Conservation (phyloP, 441 rosid species). For the Pelargonium australe region DNA sequence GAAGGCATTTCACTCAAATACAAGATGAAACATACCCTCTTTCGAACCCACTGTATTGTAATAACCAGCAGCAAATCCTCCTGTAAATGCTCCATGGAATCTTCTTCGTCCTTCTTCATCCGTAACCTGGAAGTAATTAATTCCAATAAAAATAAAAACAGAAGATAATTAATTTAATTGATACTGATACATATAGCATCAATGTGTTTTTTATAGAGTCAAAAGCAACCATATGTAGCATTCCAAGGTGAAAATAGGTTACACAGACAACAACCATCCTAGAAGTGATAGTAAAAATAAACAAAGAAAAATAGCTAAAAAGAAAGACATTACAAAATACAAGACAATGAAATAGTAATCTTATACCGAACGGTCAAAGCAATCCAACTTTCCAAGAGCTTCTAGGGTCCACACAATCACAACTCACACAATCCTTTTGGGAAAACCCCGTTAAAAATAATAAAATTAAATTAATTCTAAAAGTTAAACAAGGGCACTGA, state of each 20-base stretch:
- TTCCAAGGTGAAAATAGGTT: neutral
- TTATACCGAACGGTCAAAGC: neutral
- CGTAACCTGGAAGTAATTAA: slow-evolving; percentile 48
- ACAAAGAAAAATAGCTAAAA: neutral
- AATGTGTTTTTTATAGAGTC: neutral
- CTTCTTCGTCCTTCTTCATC: slow-evolving; percentile 98
- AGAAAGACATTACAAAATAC: neutral
- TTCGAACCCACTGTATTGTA: slow-evolving; percentile 86
- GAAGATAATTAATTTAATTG: neutral
- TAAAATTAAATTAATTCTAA: neutral
- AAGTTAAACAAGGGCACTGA: too few relatives aligned
- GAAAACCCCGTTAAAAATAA: neutral
- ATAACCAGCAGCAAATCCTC: slow-evolving; percentile 93
- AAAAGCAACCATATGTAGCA: neutral
- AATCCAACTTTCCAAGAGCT: neutral
- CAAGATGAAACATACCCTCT: slow-evolving; percentile 50
- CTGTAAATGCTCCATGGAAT: slow-evolving; percentile 96
- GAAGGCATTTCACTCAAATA: neutral
- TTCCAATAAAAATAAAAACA: slow-evolving; percentile 12
- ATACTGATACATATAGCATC: neutral
- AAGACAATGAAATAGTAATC: neutral
- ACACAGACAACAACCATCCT: neutral
- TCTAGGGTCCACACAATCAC: slow-evolving; percentile 1
- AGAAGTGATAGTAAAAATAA: neutral
- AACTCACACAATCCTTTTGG: neutral